Evolutionary conservation across 2,329 filamentous ascomycete species (phyloP), one percentile per base, ranked within the genome.

Genomic region (Fusarium solani-melongenae): DNA sequence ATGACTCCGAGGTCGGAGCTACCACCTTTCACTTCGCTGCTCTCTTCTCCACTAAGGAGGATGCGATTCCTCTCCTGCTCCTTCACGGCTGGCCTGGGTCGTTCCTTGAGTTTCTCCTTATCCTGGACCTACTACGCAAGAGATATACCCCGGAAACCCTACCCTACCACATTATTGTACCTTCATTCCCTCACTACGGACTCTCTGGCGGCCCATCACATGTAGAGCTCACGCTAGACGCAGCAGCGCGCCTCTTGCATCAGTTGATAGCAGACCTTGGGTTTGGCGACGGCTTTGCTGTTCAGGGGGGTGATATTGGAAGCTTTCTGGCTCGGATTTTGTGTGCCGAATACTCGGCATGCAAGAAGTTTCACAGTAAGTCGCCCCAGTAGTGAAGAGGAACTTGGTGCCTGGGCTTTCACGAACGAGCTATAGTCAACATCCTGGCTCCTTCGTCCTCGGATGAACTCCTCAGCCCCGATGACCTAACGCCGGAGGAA

Each of bases 101-200:
- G 20, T 66, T 66, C 22, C 44, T 66, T 11, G 63, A 66, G 22
- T 62, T 66, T 17, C 22, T 66, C 2, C 56, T 46, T 20, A 62
- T 66, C 20, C 57, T 61, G 6, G 56, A 61, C 5, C 17, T 44
- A 2, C 24, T 62, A 5, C 17, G 3, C 27, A 29, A 12, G 17
- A 44, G 20, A 22, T 44, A 44, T 12, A 44, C 39, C 39, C 39
- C n/a, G 8, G 39, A 44, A 9, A 44, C 17, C 39, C 8, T 44
- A 9, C 39, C 39, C 8, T 44, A 44, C 39, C 39, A 44, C 20
- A 22, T 44, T 10, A 22, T 44, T n/a, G 39, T 44, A 20, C 39
- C 39, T 10, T 44, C 39, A 10, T 11, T 44, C 17, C 39, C 39
- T 2, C 33, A 34, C 33, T 34, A 34, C 33, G 33, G 33, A 34